Evolutionary conservation across 192 early-diverging fungal species (phyloP), one percentile per base, ranked within the genome.

Genomic region (Podila verticillata): DNA sequence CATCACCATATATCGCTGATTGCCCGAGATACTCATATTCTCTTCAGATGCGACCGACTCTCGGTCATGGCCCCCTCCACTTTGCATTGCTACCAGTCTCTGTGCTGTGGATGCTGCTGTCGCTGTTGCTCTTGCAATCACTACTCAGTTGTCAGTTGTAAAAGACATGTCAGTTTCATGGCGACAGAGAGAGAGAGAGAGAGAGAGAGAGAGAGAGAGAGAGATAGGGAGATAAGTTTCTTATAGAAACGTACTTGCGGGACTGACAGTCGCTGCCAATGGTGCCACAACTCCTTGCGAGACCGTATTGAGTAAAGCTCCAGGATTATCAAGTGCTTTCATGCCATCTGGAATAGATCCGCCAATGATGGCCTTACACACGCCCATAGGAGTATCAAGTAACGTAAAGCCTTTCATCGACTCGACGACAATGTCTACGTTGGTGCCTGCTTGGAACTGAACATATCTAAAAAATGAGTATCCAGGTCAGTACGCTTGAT

Each of bases 351-450:
- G 89, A 65, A 96, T 75, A 58, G 92, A 88, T 1, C 94, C 95
- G 32, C 95, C 95, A 28, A 96, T 85, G 10, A 96, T 89, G 29
- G 92, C 87, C 56, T 85, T 83, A 35, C 86, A 66, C 22, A 94
- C 91, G 34, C 90, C 89, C 68, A 97, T 85, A 20, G 84, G 81
- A 75, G 90, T 65, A 54, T 92, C 93, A 9, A 92, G 91, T 60
- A 97, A 78, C 72, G 91, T 90, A 65, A 97, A 93, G 44, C 90
- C 88, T 74, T 95, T 94, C 92, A 94, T 93, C 13, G 90, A 85
- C 26, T 70, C 63, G 3, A 89, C 87, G 1, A 94, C 88, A 49
- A 87, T 87, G 56, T 85, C 84, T 7, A 94, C 92, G 9, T 87
- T 78, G 2, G 75, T 75, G 1, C 85, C 80, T 4, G 87, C 83